Base-by-base conservation (phyloP, 441 rosid species). In the Sinapis alba region DNA sequence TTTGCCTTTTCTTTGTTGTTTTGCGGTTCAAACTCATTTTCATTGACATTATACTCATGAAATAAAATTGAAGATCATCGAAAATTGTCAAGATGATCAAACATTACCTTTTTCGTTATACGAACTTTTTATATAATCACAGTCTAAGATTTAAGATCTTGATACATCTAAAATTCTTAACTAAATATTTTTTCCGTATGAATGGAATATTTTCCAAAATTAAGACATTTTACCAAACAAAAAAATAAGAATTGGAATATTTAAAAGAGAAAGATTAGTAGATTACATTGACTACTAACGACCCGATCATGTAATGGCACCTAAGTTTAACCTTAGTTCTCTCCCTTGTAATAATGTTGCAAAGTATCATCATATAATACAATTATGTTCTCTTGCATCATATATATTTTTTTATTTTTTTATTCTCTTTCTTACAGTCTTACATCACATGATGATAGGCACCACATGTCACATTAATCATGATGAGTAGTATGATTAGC, bases 401-500 rank as follows among this genome's bases (percentile, higher is more conserved):
- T 18, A 47, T 59, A 16, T 11, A 6, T 23, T 12, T 13, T 57
- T 56, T 12, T 56, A 5, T 4, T 27, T 15, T 15, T 27, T 9
- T 13, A n/a, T n/a, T n/a, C n/a, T 13, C 7, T 16, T 43, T 73
- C 26, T 54, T 71, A n/a, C n/a, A n/a, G n/a, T 11, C 23, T 51
- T 21, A 67, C 21, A 67, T 36, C 2, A 24, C 18, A 26, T 34
- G 34, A 20, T 41, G 60, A 63, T 18, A 68, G 16, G 34, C 51
- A 69, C 71, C 71, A 63, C 75, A 76, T 76, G 77, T 50, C 65
- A 34, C 28, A 65, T 18, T 27, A 26, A 34, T 47, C 28, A 72
- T 78, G 27, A 77, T 77, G 80, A 65, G 0, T 23, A 64, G 61
- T 65, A 65, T 77, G 72, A 77, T 77, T 72, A 13, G 32, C 32